These are phyloP conservation scores for Trichosporon inkin DNA, from an alignment of 1,284 basidiomycete species.

Conservation along the genomic window DNA sequence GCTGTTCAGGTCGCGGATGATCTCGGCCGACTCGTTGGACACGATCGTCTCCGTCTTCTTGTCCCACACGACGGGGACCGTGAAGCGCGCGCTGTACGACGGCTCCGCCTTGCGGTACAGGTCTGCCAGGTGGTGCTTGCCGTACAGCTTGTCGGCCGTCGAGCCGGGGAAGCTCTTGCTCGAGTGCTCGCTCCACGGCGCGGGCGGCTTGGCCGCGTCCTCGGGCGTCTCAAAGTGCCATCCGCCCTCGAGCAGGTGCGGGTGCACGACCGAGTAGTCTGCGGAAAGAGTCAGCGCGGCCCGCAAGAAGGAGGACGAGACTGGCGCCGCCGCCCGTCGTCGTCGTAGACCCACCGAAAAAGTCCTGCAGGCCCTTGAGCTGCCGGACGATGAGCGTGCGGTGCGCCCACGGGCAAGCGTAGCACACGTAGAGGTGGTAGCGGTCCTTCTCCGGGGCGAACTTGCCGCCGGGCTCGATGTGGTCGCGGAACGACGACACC, in stretches of 20 bases:
- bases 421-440: slow-evolving; percentile 84
- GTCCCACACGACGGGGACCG: slow-evolving; percentile 94
- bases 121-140: slow-evolving; percentile 63
- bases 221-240: slow-evolving; percentile 73
- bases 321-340: too few species aligned
- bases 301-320: too few species aligned
- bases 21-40: slow-evolving; percentile 90
- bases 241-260: slow-evolving; percentile 73
- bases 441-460: slow-evolving; percentile 78
- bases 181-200: slow-evolving; percentile 34
- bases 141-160: slow-evolving; percentile 66
- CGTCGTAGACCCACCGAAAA: slow-evolving; percentile 64
- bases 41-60: slow-evolving; percentile 84
- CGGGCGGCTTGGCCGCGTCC: slow-evolving; percentile 28
- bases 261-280: slow-evolving; percentile 80
- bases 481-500: slow-evolving; percentile 67
- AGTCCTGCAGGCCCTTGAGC: slow-evolving; percentile 83
- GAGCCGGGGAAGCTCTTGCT: slow-evolving; percentile 66
- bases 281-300: slow-evolving; percentile 10
- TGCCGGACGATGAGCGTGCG: slow-evolving; percentile 81
- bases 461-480: slow-evolving; percentile 65
- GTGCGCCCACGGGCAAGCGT: slow-evolving; percentile 86
- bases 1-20: slow-evolving; percentile 85
- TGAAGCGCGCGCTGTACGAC: slow-evolving; percentile 64
- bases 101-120: slow-evolving; percentile 76